These are phyloP conservation scores for Dothideomycetidae sp. DNA, from an alignment of 2,329 filamentous ascomycete species.

Conservation along the genomic window DNA sequence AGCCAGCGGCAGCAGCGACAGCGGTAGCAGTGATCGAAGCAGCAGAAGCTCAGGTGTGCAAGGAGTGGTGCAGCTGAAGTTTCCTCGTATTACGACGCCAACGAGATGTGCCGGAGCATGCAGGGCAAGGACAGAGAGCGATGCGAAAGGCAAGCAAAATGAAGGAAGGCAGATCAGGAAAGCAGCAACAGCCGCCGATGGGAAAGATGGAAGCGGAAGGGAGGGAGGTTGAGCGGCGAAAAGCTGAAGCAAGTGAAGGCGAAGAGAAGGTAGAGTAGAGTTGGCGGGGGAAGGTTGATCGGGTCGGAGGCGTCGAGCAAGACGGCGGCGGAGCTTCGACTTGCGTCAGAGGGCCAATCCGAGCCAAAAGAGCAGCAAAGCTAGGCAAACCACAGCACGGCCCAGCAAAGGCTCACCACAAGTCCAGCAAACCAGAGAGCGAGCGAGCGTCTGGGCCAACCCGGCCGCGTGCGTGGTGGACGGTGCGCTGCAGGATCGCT, in stretches of 20 bases:
- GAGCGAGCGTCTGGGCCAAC: too few relatives aligned
- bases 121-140: neutral
- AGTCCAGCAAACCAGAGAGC: too few relatives aligned
- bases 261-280: neutral
- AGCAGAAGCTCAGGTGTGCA: neutral
- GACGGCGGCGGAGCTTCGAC: too few relatives aligned
- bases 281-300: constrained; percentile 1
- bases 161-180: neutral
- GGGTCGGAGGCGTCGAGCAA: too few relatives aligned
- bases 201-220: neutral
- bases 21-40: neutral
- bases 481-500: too few relatives aligned
- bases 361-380: too few relatives aligned
- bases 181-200: neutral
- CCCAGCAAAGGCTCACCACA: too few relatives aligned
- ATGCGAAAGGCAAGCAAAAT: neutral
- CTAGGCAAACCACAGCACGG: too few relatives aligned
- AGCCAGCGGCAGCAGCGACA: neutral
- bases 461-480: too few relatives aligned
- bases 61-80: neutral
- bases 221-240: neutral
- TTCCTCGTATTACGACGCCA: neutral
- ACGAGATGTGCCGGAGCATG: neutral
- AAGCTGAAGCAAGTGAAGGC: neutral
- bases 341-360: constrained; percentile 2